These are phyloP conservation scores for Aspergillus clavatus DNA, from an alignment of 2,329 filamentous ascomycete species.

Conservation along the genomic window DNA sequence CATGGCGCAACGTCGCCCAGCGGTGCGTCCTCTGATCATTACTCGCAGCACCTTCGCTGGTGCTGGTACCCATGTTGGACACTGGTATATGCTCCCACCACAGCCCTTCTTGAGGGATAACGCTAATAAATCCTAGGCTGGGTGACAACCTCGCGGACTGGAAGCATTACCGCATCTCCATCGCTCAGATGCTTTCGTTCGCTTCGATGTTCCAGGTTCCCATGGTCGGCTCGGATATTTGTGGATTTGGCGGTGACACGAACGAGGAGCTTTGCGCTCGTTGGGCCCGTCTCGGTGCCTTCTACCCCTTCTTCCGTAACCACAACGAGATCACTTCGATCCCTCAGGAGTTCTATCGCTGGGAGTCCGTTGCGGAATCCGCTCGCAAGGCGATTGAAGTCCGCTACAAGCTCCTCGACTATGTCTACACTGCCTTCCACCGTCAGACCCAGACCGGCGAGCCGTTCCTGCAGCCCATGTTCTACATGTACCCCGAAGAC, in stretches of 20 bases:
- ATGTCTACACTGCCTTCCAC: constrained; percentile 69
- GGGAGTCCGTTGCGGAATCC: constrained; percentile 58
- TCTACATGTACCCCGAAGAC: constrained; percentile 64
- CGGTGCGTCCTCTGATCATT: constrained; percentile 64
- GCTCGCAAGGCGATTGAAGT: constrained; percentile 65
- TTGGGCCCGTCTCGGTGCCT: constrained; percentile 70
- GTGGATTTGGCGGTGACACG: constrained; percentile 66
- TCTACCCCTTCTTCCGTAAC: constrained; percentile 71
- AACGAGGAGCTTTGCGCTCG: constrained; percentile 66
- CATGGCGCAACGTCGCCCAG: constrained; percentile 62
- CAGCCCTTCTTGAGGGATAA: constrained; percentile 20
- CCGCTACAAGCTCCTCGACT: constrained; percentile 73
- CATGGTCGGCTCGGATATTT: constrained; percentile 68
- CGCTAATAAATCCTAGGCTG: constrained; percentile 38
- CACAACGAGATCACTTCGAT: constrained; percentile 55
- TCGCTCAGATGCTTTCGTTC: constrained; percentile 57
- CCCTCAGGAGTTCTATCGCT: constrained; percentile 70
- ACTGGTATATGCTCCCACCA: constrained; percentile 45
- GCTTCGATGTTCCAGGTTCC: constrained; percentile 63
- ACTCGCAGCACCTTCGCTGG: constrained; percentile 73
- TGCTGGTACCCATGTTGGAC: constrained; percentile 56
- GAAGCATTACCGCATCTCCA: constrained; percentile 56
- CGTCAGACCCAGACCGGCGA: constrained; percentile 56
- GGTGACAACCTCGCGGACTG: constrained; percentile 58
- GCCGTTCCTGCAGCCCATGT: constrained; percentile 65